A percentile compares a stretch with the other conserved stretches of the same genome.
Conservation (phyloP, 129 eudicot genomes). For the Ambrosia artemisiifolia region DNA sequence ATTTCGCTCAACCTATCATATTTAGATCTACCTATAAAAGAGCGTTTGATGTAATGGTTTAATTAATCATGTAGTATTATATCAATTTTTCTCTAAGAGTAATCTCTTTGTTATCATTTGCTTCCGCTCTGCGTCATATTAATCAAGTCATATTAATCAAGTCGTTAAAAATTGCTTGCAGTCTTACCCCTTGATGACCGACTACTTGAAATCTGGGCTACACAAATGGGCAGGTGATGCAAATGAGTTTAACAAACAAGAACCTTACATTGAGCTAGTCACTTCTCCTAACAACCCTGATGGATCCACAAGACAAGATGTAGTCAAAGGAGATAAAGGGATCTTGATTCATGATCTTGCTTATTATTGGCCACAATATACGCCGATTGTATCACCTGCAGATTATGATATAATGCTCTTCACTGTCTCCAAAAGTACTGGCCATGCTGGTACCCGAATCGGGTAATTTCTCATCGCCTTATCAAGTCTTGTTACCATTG, state of each 20-base stretch:
- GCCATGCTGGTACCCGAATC: constrained; percentile 89
- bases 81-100: no score
- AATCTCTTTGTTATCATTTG: no score
- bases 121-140: no score
- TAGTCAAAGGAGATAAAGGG: constrained; percentile 65
- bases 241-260: constrained; percentile 42
- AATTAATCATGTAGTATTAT: no score
- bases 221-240: constrained; percentile 96
- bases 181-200: constrained; percentile 74
- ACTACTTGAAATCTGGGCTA: constrained; percentile 74
- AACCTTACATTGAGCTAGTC: constrained; percentile 84
- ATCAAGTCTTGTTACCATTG: neutral
- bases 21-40: no score
- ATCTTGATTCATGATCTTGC: constrained; percentile 80
- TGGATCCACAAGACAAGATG: constrained; percentile 65
- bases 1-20: no score
- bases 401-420: constrained; percentile 89
- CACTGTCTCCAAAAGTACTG: constrained; percentile 91
- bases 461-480: constrained; percentile 49
- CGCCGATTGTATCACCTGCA: constrained; percentile 61
- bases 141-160: neutral
- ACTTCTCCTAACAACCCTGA: constrained; percentile 99
- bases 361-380: constrained; percentile 98
- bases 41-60: no score
- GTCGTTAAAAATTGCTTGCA: constrained; percentile 34